A percentile compares a stretch with the other conserved stretches of the same genome.
Conservation (phyloP, 768 basidiomycete genomes). For the Peribolospora baueri region DNA sequence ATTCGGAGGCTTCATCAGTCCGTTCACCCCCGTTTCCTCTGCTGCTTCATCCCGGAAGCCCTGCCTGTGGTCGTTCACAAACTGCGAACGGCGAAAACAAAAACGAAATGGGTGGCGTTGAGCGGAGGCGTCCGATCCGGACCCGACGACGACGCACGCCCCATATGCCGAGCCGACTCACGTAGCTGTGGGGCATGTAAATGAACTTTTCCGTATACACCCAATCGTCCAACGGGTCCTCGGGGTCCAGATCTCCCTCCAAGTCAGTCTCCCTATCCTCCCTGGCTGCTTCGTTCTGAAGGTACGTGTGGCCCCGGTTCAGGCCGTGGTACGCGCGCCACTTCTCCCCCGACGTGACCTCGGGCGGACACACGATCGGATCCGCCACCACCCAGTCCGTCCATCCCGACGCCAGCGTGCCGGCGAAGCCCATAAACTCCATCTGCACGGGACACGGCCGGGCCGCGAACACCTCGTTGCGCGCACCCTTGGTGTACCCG, state of each 20-base stretch:
- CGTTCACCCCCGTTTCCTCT: background rate
- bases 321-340: conserved; percentile 9
- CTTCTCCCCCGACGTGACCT: conserved; percentile 7
- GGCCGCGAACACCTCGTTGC: conserved; percentile 31
- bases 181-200: conserved; percentile 13
- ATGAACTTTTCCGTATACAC: conserved; percentile 20
- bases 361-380: conserved; percentile 23
- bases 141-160: too few species aligned
- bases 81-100: conserved; percentile 5
- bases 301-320: conserved; percentile 16
- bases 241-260: conserved; percentile 25
- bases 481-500: conserved; percentile 31
- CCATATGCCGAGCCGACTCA: too few species aligned
- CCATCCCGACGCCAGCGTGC: conserved; percentile 24
- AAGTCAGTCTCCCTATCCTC: conserved; percentile 5
- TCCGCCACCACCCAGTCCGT: conserved; percentile 19
- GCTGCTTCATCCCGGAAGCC: conserved; percentile 19
- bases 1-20: background rate
- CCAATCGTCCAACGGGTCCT: conserved; percentile 21
- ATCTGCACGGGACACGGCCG: conserved; percentile 29
- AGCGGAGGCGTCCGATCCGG: too few species aligned
- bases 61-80: conserved; percentile 31
- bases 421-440: conserved; percentile 30
- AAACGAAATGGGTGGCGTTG: too few species aligned
- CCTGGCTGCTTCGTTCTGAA: background rate